Evolutionary conservation across 2,329 filamentous ascomycete genomes (phyloP), one percentile per base, ranked within the genome.

Genomic region (Fusarium sp.): DNA sequence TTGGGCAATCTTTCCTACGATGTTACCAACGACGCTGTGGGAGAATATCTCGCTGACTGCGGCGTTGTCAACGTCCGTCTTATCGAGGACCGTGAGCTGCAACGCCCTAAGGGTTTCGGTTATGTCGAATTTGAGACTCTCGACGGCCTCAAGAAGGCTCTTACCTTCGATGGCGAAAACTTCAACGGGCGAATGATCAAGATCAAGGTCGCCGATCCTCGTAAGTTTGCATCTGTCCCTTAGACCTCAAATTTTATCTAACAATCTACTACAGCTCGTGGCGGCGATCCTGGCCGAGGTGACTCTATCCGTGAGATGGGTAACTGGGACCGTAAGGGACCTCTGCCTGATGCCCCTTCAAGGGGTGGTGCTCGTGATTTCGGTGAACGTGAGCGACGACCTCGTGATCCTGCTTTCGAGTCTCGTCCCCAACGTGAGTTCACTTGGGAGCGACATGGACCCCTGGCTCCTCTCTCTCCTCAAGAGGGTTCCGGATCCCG

Each of bases 1-100:
- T 88, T 99, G 68, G 96, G 96, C 79, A 99, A 99, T 81, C 89
- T 99, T 68, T 96, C 95, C 54, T 99, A 98, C 84, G 95, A 99
- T 81, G 93, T 95, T 62, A 96, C 93, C 59, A 89, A 90, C 73
- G 92, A 91, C 75, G 92, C 95, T 78, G 92, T 99, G 71, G 91
- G 88, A 76, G 93, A 94, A 57, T 96, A 98, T 80, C 97, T 99
- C 80, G 85, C 87, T 57, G 93, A 88, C 62, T 98, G 95, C 82
- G 89, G 94, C 73, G 92, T 98, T 76, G 93, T 93, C 74, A 98
- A 91, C 80, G 94, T 99, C 74, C 93, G 96, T 78, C 94, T 99
- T 78, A 97, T 99, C 72, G 95, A 98, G 85, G 97, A 99, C 84
- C 96, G 95, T 80, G 88, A 97, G 81, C 93, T 96, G 80, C 91